A percentile compares a stretch with the other conserved stretches of the same genome.
Evolutionary conservation across 2,329 filamentous ascomycete genomes (phyloP).

Genomic region (Teratosphaeria viscida): DNA sequence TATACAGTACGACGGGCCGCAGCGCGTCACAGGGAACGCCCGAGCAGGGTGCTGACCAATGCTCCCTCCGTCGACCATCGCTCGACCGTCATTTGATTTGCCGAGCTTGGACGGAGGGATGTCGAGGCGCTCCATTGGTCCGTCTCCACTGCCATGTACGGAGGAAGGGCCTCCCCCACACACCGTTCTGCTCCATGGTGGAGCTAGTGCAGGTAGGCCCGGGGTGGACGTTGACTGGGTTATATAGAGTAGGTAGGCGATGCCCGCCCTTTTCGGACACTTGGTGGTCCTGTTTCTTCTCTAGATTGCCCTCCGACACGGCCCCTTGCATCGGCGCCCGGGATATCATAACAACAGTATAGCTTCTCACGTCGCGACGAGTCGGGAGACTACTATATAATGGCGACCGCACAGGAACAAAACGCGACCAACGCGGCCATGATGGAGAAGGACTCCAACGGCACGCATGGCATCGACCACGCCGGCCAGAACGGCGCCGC

Average conservation of each 20-base stretch:
- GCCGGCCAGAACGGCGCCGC: constrained; percentile 4
- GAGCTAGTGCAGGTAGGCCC: not conserved
- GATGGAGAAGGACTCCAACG: constrained; percentile 9
- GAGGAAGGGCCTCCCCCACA: constrained; percentile 1
- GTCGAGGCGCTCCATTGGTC: constrained; percentile 3
- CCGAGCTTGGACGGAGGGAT: not conserved
- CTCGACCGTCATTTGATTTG: not conserved
- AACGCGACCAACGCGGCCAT: constrained; percentile 18
- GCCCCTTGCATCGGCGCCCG: not conserved
- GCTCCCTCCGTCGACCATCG: constrained; percentile 1
- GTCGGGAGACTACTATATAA: constrained; percentile 8
- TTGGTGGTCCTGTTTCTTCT: not conserved
- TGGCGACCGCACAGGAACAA: constrained; percentile 34
- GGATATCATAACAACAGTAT: not conserved
- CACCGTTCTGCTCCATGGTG: constrained; percentile 1
- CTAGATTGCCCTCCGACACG: not conserved
- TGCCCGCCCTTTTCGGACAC: not conserved
- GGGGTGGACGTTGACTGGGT: not conserved
- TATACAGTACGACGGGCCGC: not conserved
- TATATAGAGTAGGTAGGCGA: not conserved
- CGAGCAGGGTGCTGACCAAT: constrained; percentile 1
- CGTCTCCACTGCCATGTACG: constrained; percentile 1
- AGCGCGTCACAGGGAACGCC: not conserved
- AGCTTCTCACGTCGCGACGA: not conserved
- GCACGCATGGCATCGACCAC: constrained; percentile 28